Base-by-base conservation (phyloP, 108 stramenopile genomes). In the Fragilaria crotonensis region DNA sequence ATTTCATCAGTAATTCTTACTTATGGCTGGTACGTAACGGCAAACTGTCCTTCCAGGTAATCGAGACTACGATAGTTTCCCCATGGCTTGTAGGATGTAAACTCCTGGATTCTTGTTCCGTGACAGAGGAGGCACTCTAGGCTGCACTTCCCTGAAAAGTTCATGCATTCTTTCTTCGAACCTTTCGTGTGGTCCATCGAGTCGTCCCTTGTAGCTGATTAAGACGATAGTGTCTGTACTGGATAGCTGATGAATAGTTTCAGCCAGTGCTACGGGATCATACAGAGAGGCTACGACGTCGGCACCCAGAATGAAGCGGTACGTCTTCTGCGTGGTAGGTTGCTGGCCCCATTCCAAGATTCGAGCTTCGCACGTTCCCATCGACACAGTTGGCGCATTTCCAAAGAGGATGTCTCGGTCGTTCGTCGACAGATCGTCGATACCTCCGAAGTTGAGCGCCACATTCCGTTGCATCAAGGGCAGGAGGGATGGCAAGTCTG, bases 221-320 rank as follows among this genome's bases (percentile, higher is more conserved):
- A 83, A 87, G 0, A 87, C 64, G 5, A 59, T 61, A 0, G 83
- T 77, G 3, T 67, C 53, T 9, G 76, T 68, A 27, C 76, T 59
- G 14, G 73, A 61, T 4, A 89, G 49, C 18, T 73, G 73, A 58
- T 83, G 71, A 21, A 93, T 60, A 0, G 87, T 93, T 25, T 81
- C 59, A 26, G 81, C 83, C 48, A 93, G 52, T 17, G 76, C 77
- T 20, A 65, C 30, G 0, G 83, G 76, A 60, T 83, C 76, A 57
- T 93, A 93, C 5, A 93, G 63, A 5, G 78, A 70, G 4, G 87
- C 81, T 0, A 93, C 85, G 11, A 93, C 80, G 66, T 93, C 90
- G 7, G 85, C 83, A 28, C 83, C 90, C 2, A 92, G 20, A 52
- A 92, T 72, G 33, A 88, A 60, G 59, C 89, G 86, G 62, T 82